Percentiles rank a stretch among this genome's conserved stretches.
Evolutionary conservation across 176 grass and related monocot genomes (phyloP).

Genomic region (Cocos nucifera): DNA sequence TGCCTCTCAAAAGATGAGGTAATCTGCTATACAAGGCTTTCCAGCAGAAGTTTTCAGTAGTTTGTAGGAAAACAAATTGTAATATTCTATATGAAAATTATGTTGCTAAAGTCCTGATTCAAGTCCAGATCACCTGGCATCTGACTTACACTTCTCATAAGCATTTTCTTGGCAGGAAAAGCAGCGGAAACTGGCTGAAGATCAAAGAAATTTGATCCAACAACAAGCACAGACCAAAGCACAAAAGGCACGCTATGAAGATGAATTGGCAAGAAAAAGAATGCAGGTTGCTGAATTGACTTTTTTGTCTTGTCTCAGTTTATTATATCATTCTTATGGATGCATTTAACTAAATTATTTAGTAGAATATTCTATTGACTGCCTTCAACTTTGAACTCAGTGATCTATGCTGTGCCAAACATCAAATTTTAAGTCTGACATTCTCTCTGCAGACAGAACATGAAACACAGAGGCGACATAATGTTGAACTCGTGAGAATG

Average conservation of each 20-base stretch:
- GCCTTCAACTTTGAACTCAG: neutral
- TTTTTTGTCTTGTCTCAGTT: neutral
- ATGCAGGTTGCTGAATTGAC: constrained; percentile 34
- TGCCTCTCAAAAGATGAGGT: too few relatives aligned
- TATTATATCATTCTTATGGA: too few relatives aligned
- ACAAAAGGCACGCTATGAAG: constrained; percentile 68
- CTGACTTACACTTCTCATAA: too few relatives aligned
- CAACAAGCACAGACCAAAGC: constrained; percentile 55
- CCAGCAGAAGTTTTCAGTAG: too few relatives aligned
- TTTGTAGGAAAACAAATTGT: too few relatives aligned
- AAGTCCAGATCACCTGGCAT: too few relatives aligned
- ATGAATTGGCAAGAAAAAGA: constrained; percentile 84
- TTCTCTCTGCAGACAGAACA: constrained; percentile 38
- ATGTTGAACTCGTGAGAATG: constrained; percentile 87
- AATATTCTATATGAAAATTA: too few relatives aligned
- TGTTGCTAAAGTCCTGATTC: too few relatives aligned
- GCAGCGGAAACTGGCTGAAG: constrained; percentile 52
- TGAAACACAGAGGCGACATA: constrained; percentile 52
- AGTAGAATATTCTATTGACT: neutral
- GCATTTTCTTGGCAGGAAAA: constrained; percentile 41
- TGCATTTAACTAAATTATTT: too few relatives aligned
- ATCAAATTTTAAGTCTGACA: too few relatives aligned
- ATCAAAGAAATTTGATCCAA: constrained; percentile 53
- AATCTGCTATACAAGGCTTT: too few relatives aligned
- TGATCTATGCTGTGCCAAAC: too few relatives aligned